Base-by-base conservation (phyloP, 306 rosid genomes). In the Carpinus viminea region DNA sequence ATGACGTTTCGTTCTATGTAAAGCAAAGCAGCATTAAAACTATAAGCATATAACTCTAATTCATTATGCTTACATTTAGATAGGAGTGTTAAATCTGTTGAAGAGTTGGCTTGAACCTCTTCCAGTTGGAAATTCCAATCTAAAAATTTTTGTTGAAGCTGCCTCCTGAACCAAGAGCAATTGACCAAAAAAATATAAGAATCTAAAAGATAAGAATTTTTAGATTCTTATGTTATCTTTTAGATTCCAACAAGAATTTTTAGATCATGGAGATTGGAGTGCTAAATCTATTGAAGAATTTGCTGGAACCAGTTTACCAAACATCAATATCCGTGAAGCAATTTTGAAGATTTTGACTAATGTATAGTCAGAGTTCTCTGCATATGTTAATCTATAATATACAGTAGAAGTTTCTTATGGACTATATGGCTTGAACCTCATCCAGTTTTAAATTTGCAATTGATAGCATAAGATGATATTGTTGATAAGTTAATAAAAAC, bases 251-350 rank as follows among this genome's bases (percentile, higher is more conserved):
- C 90, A 85, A 55, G 98, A 94, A 72, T 94, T 94, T 83, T 83
- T 94, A 79, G 98, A 94, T 83, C 97, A 92, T 65, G 97, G 98
- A 81, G 96, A 24, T 24, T 24, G 26, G 26, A 24, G 26, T 92
- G 82, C 76, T 94, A 72, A 89, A 91, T 54, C 85, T 94, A 65
- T 82, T 92, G 61, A 94, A 90, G 89, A 92, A 87, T 84, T 94
- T 97, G 97, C 97, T 92, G 55, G 98, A 94, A 87, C 98, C 96
- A 94, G 96, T 85, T 86, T 94, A 81, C 97, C 96, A 4, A 94
- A 90, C 83, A 92, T 92, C 73, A 94, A 90, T 80, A 94, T 92
- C 53, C 92, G 97, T 79, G 90, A 89, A 0, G 94, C 92, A 83
- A 88, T 94, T 84, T 82, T 94, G 92, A 88, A 69, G 79, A 94